These are phyloP conservation scores for Nyssa sinensis DNA, from an alignment of 148 eudicot species.

Conservation along the genomic window DNA sequence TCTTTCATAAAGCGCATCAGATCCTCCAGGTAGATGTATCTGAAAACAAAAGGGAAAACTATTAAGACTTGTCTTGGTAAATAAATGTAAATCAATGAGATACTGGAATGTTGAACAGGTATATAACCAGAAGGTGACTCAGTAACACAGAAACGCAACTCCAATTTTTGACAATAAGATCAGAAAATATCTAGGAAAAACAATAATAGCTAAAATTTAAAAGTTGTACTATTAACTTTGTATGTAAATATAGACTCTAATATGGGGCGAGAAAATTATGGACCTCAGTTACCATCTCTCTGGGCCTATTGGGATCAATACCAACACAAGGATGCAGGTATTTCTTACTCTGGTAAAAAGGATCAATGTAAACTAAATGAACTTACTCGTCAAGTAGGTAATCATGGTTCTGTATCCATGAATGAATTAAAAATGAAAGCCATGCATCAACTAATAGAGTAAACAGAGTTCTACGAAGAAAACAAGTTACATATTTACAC, in stretches of 20 bases:
- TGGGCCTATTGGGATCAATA: too few species aligned
- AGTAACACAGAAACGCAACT: neutral
- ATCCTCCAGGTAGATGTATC: constrained; percentile 47
- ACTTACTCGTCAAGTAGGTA: too few species aligned
- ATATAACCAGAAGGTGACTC: neutral
- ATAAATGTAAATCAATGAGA: neutral
- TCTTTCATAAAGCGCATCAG: constrained; percentile 50
- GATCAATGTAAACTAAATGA: too few species aligned
- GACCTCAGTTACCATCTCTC: neutral
- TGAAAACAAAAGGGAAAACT: constrained; percentile 11
- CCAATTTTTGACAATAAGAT: neutral
- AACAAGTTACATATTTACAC: too few species aligned
- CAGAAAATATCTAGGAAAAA: neutral
- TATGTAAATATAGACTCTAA: too few species aligned
- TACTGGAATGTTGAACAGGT: neutral
- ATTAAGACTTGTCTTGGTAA: constrained; percentile 1
- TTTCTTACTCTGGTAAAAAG: too few species aligned
- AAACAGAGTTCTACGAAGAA: too few species aligned
- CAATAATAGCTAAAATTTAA: neutral
- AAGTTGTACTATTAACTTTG: neutral
- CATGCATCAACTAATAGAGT: too few species aligned
- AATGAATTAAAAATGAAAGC: too few species aligned
- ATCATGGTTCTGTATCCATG: too few species aligned
- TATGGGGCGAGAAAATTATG: neutral
- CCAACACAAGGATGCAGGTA: too few species aligned